A percentile compares a stretch with the other conserved stretches of the same genome.
phyloP scores from a whole-genome alignment of 129 eudicot species.

The Sambucus nigra region DNA sequence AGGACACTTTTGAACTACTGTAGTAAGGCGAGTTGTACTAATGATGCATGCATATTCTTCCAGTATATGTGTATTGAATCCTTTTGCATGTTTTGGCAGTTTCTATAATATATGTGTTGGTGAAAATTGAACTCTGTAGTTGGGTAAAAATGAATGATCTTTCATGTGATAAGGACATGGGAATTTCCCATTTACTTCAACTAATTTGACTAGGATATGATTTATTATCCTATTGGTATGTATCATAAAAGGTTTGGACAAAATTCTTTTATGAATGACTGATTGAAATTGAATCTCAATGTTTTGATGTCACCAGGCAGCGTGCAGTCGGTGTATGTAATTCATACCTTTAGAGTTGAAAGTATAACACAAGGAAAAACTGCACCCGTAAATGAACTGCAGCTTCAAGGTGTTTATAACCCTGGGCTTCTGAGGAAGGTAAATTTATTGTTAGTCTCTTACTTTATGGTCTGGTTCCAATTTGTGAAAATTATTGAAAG shows the following conservation, averaged over 20 bases:
- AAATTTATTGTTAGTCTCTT: not conserved
- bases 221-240: no score
- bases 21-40: no score
- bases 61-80: no score
- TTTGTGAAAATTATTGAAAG: not conserved
- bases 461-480: not conserved
- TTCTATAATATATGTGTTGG: no score
- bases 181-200: no score
- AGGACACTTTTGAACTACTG: no score
- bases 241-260: not conserved
- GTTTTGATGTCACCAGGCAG: slow-evolving; percentile 32
- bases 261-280: not conserved
- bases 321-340: slow-evolving; percentile 54
- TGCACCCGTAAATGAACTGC: slow-evolving; percentile 62
- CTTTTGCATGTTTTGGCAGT: no score
- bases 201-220: no score
- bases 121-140: no score
- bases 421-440: slow-evolving; percentile 68
- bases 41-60: no score
- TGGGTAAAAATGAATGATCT: no score
- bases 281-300: not conserved
- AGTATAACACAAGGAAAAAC: slow-evolving; percentile 71
- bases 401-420: slow-evolving; percentile 56
- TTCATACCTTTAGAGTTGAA: slow-evolving; percentile 67
- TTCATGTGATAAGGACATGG: no score